These are phyloP conservation scores for Chrysoporthe puriensis DNA, from an alignment of 2,329 filamentous ascomycete species.

Conservation along the genomic window DNA sequence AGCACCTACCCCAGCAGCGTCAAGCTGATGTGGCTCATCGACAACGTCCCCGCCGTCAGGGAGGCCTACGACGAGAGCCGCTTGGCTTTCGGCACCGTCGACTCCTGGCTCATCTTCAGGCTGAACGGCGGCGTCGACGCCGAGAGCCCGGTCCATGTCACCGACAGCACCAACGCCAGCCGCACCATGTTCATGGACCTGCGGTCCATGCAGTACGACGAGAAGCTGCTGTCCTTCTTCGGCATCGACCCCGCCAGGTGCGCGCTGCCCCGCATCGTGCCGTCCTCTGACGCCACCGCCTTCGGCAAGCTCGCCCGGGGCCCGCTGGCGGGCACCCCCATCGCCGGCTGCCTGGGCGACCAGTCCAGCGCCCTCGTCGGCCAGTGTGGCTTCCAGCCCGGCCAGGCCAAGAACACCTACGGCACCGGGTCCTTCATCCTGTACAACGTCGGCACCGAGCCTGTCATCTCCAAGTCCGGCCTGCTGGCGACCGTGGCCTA, in stretches of 20 bases:
- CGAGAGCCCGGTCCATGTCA: constrained; percentile 69
- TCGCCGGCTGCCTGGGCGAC: constrained; percentile 85
- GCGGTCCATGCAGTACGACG: constrained; percentile 77
- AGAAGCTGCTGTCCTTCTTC: constrained; percentile 78
- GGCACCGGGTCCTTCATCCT: constrained; percentile 88
- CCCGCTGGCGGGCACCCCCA: constrained; percentile 68
- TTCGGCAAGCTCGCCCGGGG: constrained; percentile 72
- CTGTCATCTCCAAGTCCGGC: constrained; percentile 82
- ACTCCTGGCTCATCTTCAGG: constrained; percentile 85
- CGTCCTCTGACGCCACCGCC: constrained; percentile 73
- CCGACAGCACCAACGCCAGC: constrained; percentile 85
- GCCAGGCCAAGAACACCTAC: constrained; percentile 88
- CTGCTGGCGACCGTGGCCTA: constrained; percentile 87
- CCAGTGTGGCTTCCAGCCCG: constrained; percentile 80
- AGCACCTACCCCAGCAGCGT: constrained; percentile 88
- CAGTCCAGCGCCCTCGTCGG: constrained; percentile 86
- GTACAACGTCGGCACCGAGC: constrained; percentile 84
- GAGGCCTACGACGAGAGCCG: constrained; percentile 76
- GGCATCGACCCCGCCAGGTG: constrained; percentile 70
- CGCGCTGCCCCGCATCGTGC: constrained; percentile 79
- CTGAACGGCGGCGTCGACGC: constrained; percentile 74
- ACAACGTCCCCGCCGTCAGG: constrained; percentile 70
- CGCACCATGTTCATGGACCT: constrained; percentile 96
- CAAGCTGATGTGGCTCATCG: constrained; percentile 82
- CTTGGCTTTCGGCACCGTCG: constrained; percentile 84